These are phyloP conservation scores for Pseudonitzschia multiseries DNA, from an alignment of 108 stramenopile species.

Conservation along the genomic window DNA sequence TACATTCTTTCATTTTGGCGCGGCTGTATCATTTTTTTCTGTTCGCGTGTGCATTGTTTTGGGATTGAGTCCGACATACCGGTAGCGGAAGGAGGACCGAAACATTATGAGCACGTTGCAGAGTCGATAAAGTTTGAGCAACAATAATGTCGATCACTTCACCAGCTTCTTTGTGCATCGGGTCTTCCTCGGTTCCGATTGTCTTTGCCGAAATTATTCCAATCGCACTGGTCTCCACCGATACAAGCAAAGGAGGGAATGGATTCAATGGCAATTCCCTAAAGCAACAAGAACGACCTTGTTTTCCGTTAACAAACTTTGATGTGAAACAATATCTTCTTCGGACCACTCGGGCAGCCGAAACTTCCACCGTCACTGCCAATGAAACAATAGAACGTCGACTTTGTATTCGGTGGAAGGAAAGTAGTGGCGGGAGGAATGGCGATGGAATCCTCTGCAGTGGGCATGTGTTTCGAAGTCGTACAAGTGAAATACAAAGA, in stretches of 20 bases:
- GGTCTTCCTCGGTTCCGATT: conserved; percentile 15
- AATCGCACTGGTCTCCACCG: conserved; percentile 5
- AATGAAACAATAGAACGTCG: background rate
- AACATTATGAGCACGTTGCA: background rate
- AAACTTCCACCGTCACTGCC: background rate
- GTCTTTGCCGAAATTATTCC: conserved; percentile 37
- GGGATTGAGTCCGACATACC: background rate
- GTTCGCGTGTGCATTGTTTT: background rate
- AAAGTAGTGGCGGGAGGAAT: background rate
- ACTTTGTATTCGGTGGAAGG: conserved; percentile 10
- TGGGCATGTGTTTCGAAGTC: background rate
- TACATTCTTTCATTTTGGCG: background rate
- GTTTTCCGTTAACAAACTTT: conserved; percentile 20
- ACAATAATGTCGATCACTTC: background rate
- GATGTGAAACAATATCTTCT: conserved; percentile 21
- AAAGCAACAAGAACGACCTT: background rate
- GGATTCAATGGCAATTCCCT: background rate
- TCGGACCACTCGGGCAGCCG: background rate
- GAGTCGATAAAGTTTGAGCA: background rate
- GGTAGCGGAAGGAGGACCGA: no score
- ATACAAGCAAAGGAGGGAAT: background rate
- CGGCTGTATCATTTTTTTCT: background rate
- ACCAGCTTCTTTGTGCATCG: background rate
- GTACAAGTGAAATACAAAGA: no score
- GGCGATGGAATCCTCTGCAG: background rate